These are phyloP conservation scores for Pythium aphanidermatum DNA, from an alignment of 352 stramenopile genomes.

Conservation along the genomic window DNA sequence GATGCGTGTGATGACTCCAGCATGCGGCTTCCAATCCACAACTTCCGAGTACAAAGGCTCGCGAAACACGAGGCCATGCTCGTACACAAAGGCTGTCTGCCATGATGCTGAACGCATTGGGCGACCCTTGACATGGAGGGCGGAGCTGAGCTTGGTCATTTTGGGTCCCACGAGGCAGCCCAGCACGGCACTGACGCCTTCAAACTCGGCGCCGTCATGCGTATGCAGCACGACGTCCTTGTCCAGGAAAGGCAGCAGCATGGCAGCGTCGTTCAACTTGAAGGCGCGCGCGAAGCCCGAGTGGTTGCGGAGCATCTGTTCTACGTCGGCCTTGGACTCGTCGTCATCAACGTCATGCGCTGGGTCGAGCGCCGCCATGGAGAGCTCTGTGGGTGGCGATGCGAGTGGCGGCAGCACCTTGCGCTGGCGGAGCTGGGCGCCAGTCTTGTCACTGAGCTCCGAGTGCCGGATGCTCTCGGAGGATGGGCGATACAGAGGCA, in stretches of 20 bases:
- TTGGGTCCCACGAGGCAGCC: conserved; percentile 57
- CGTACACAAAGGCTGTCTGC: conserved; percentile 71
- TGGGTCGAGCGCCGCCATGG: conserved; percentile 1
- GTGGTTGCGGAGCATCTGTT: conserved; percentile 53
- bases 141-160: conserved; percentile 65
- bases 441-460: too few relatives aligned
- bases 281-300: conserved; percentile 57
- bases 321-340: conserved; percentile 21
- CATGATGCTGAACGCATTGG: conserved; percentile 35
- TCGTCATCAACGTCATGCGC: neutral
- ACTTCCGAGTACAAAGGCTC: conserved; percentile 63
- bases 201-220: conserved; percentile 32
- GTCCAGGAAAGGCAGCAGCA: conserved; percentile 58
- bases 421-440: conserved; percentile 6
- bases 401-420: conserved; percentile 16
- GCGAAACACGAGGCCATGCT: conserved; percentile 66
- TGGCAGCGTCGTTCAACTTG: conserved; percentile 67
- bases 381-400: conserved; percentile 7
- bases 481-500: conserved; percentile 3
- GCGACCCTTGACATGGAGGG: conserved; percentile 57
- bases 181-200: conserved; percentile 59
- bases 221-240: conserved; percentile 50
- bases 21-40: conserved; percentile 53
- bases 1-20: conserved; percentile 8
- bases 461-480: too few relatives aligned